Base-by-base conservation (phyloP, 495 filamentous ascomycete species). In the Friedmanniomyces simplex region DNA sequence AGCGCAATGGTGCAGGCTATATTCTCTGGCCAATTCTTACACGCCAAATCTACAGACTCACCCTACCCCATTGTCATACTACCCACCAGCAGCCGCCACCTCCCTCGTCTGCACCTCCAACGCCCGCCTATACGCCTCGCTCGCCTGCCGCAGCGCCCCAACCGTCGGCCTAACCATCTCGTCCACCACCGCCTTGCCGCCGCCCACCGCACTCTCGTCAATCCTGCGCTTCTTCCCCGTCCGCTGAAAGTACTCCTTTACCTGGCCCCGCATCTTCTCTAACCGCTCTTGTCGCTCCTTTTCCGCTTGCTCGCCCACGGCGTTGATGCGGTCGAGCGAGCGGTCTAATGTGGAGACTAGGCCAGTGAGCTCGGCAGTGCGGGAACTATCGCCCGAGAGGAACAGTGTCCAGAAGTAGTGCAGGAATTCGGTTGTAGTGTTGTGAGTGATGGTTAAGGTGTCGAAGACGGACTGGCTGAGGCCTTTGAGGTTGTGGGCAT, bases 381-480 rank as follows among this genome's bases (percentile, higher is more conserved):
- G 82, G 43, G 84, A 81, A 8, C 86, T 73, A 67, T 93, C 86
- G 1, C 88, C 89, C 0, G 90, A 95, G 8, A 91, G 74, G 64
- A 93, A 96, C 3, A 87, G 81, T 36, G 80, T 74, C 91, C 91
- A 97, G 75, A 96, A 98, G 67, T 97, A 91, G 60, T 87, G 84
- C n/a, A 98, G 73, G 65, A 97, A 97, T 61, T 97, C 94, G 8
- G 84, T 86, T 0, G 89, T 89, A 0, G 93, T 96, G 41, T 90
- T 89, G 67, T 97, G 89, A 18, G 90, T 95, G 22, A 95, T 78
- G 25, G 79, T 81, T 39, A 95, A 77, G 3, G 83, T 80, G 55
- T 94, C 84, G 41, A 88, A 85, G 4, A 89, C 73, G 0, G 74
- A 68, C 0, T 74, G 58, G 0, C 87, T 80, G 13, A 97, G 75